Conservation (phyloP, 495 filamentous ascomycete species). For the Penicillium mononematosum region DNA sequence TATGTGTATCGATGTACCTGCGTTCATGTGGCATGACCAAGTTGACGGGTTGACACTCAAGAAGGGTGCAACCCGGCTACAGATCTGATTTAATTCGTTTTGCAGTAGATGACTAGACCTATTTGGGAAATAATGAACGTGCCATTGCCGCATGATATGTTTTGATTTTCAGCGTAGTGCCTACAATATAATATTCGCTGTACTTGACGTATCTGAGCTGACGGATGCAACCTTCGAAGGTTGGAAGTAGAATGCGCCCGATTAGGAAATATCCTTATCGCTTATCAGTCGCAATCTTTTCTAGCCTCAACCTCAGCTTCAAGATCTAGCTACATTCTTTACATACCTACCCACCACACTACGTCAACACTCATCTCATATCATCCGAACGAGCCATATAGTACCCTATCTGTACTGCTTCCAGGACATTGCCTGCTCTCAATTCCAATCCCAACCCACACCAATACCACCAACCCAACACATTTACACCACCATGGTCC, state of each 20-base stretch:
- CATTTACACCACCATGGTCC: conserved; percentile 65
- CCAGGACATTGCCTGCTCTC: not conserved
- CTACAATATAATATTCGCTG: not conserved
- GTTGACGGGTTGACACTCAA: conserved; percentile 28
- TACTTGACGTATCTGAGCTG: not conserved
- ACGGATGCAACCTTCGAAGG: too few species aligned
- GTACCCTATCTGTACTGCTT: not conserved
- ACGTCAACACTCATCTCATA: too few species aligned
- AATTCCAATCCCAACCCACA: not conserved
- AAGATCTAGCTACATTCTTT: not conserved
- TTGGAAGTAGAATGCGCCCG: not conserved
- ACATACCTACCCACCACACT: too few species aligned
- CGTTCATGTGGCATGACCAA: conserved; percentile 39
- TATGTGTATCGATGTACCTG: conserved; percentile 35
- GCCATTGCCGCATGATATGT: conserved; percentile 27
- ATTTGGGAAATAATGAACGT: conserved; percentile 34
- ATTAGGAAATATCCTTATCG: conserved; percentile 19
- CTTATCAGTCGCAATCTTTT: conserved; percentile 15
- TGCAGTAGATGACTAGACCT: conserved; percentile 35
- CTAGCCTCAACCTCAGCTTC: conserved; percentile 12
- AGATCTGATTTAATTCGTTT: conserved; percentile 35
- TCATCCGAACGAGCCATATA: not conserved
- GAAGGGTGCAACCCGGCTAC: conserved; percentile 29
- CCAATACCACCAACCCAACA: conserved; percentile 1
- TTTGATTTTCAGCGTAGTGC: not conserved